Evolutionary conservation across 1,284 basidiomycete genomes (phyloP).

Genomic region (Trichosporon ovoides): DNA sequence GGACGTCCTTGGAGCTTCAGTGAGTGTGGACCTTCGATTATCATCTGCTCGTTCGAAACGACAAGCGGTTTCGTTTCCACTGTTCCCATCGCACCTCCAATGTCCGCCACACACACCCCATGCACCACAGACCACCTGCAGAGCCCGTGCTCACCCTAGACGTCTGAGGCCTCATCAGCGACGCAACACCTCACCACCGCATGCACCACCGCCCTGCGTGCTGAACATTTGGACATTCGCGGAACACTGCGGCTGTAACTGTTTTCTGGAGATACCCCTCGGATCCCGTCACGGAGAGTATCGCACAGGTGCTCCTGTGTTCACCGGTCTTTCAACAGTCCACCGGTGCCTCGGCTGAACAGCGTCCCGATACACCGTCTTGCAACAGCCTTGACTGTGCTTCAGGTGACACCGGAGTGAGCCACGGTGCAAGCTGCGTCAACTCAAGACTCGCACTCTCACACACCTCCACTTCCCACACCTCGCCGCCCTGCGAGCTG

Average conservation of each 20-base stretch:
- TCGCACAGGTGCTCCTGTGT: neutral
- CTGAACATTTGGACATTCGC: neutral
- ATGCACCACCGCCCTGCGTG: neutral
- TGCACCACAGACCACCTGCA: neutral
- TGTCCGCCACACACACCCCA: neutral
- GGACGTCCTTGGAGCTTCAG: no score
- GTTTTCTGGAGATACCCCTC: neutral
- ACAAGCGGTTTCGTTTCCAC: neutral
- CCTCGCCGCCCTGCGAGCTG: no score
- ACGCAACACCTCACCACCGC: neutral
- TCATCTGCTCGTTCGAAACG: neutral
- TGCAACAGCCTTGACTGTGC: neutral
- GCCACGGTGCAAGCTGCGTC: no score
- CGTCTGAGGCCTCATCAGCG: neutral
- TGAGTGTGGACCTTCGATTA: neutral
- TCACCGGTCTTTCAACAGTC: neutral
- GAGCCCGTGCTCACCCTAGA: constrained; percentile 2
- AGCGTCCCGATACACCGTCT: neutral
- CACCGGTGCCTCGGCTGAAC: neutral
- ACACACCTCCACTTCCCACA: no score
- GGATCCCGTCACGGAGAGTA: neutral
- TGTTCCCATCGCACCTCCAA: neutral
- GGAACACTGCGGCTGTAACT: neutral
- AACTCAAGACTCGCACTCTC: no score
- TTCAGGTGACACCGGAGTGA: neutral